Evolutionary conservation across 306 rosid genomes (phyloP).

Genomic region (Herpetospermum pedunculosum): DNA sequence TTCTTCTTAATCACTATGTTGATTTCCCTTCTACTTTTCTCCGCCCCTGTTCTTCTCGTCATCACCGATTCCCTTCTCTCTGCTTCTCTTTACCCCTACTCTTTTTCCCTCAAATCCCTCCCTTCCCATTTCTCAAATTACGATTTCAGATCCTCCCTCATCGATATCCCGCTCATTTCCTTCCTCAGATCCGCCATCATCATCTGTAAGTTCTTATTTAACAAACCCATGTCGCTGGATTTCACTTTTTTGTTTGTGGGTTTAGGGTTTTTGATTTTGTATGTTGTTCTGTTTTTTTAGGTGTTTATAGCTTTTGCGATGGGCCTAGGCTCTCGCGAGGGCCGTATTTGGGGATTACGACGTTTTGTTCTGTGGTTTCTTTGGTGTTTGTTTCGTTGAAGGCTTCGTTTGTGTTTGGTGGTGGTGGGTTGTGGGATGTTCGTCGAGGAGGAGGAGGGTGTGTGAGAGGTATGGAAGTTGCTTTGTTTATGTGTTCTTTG

Average conservation of each 20-base stretch:
- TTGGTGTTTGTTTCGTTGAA: conserved; percentile 71
- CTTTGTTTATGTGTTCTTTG: conserved; percentile 60
- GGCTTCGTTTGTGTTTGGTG: conserved; percentile 51
- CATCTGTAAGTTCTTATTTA: conserved; percentile 46
- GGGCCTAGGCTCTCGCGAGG: conserved; percentile 76
- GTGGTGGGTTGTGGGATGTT: conserved; percentile 5
- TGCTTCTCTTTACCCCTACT: conserved; percentile 32
- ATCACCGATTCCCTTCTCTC: conserved; percentile 70
- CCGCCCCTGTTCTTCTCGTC: conserved; percentile 68
- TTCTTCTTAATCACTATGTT: conserved; percentile 83
- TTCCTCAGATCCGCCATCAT: conserved; percentile 64
- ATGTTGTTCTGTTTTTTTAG: conserved; percentile 14
- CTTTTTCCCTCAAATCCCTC: conserved; percentile 33
- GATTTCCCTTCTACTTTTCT: conserved; percentile 60
- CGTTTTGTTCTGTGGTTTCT: conserved; percentile 55
- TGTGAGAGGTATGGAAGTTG: conserved; percentile 38
- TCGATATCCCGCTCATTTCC: conserved; percentile 83
- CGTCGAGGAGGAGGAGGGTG: conserved; percentile 24
- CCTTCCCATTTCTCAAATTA: conserved; percentile 58
- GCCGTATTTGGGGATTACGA: conserved; percentile 77
- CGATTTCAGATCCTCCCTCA: conserved; percentile 73
- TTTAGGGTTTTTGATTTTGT: background rate
- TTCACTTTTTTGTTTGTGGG: background rate
- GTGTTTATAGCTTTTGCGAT: conserved; percentile 81
- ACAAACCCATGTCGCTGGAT: background rate